Percentiles rank a stretch among this genome's conserved stretches.
These are phyloP conservation scores for Aegilops speltoides DNA, from an alignment of 176 grass and related monocot genomes.

Conservation along the genomic window DNA sequence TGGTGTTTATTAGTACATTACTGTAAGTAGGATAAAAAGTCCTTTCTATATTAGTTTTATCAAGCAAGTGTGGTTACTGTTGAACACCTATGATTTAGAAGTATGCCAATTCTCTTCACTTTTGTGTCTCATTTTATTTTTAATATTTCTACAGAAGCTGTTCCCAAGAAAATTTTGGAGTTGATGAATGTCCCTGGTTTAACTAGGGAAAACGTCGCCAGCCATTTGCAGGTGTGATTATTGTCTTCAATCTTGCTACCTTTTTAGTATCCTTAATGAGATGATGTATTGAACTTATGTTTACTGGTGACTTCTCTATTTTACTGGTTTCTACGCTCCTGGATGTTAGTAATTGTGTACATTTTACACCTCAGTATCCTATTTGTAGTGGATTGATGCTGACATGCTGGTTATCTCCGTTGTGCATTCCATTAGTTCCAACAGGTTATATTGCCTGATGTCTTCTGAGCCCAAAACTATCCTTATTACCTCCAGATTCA, in stretches of 20 bases:
- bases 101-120: slow-evolving; percentile 5
- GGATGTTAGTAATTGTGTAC: not conserved
- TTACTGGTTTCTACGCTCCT: not conserved
- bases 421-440: slow-evolving; percentile 12
- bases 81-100: not conserved
- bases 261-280: slow-evolving; percentile 21
- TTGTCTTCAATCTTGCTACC: slow-evolving; percentile 5
- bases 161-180: slow-evolving; percentile 99
- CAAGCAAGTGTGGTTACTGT: not conserved
- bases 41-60: slow-evolving; percentile 14
- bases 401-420: not conserved
- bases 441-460: not conserved
- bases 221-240: slow-evolving; percentile 94
- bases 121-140: slow-evolving; percentile 30
- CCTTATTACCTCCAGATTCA: not conserved
- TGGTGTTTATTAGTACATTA: slow-evolving; percentile 3
- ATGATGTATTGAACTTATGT: not conserved
- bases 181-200: slow-evolving; percentile 99
- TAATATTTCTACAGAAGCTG: slow-evolving; percentile 71
- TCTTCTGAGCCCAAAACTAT: not conserved
- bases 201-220: slow-evolving; percentile 98
- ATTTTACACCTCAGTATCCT: slow-evolving; percentile 12
- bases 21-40: slow-evolving; percentile 17
- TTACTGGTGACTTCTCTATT: not conserved
- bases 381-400: not conserved